Base-by-base conservation (phyloP, 140 eudicot species). In the Ambrosia hybrid region DNA sequence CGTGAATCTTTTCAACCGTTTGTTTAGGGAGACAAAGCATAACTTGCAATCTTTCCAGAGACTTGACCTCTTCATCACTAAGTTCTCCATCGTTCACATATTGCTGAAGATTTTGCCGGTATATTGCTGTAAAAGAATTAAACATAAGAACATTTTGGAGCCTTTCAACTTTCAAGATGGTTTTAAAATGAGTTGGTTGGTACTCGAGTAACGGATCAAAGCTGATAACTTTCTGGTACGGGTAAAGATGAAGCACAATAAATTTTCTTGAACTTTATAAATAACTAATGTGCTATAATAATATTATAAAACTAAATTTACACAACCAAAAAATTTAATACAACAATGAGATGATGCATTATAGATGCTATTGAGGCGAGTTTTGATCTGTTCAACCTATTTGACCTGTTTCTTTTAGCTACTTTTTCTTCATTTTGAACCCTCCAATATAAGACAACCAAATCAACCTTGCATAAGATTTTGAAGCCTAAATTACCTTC, bases 21-120 rank as follows among this genome's bases (percentile, higher is more conserved):
- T 88, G 84, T 73, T 82, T 89, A 16, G 91, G 97, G 64, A 95
- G 78, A 78, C 99, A 95, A 72, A 95, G 91, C 97, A 95, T 76
- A 70, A 95, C 85, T 77, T 89, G 95, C 73, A 89, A 62, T 72
- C 84, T 88, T 68, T 91, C 91, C 62, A 95, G 81, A 5, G 95
- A 79, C 60, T 85, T 76, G 46, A 95, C 95, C 75, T 88, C 89
- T 14, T 79, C 87, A 51, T 91, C 96, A 75, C 87, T 88, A 57
- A 95, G 89, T 73, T 83, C 95, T 68, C 97, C 97, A 78, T 83
- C 86, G 76, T 83, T 85, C 75, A 86, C 95, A 39, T 70, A 75
- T 65, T 86, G 89, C 83, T 88, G 91, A 71, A 95, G 92, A 73
- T 95, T 95, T 80, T 90, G 88, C 63, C 96, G 87, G 84, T 88